Evolutionary conservation across 1,139 yeast species (phyloP).

Genomic region (Candida tunisiensis): DNA sequence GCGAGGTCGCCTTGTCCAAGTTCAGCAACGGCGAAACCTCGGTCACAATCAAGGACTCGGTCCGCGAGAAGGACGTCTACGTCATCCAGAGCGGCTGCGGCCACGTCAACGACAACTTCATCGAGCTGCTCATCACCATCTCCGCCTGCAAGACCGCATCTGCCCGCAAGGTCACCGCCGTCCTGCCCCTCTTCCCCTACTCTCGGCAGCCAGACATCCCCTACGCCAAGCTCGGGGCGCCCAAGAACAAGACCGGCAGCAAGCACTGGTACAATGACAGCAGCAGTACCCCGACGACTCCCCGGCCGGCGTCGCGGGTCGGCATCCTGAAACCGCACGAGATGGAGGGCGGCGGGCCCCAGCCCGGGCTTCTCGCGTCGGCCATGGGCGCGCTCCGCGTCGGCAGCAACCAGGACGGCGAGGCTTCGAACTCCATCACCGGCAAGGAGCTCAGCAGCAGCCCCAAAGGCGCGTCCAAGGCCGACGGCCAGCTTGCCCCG

Average conservation of each 20-base stretch:
- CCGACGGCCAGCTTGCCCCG: not conserved
- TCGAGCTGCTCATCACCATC: slow-evolving; percentile 75
- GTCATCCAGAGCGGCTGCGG: slow-evolving; percentile 73
- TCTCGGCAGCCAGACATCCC: slow-evolving; percentile 95
- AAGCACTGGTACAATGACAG: not conserved
- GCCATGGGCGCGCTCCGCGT: not conserved
- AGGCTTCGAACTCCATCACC: slow-evolving; percentile 1
- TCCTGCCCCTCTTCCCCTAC: slow-evolving; percentile 87
- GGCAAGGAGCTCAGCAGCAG: too few species aligned
- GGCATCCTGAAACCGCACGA: not conserved
- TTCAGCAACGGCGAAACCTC: slow-evolving; percentile 84
- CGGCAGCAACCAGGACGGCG: slow-evolving; percentile 12
- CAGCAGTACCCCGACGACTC: slow-evolving; percentile 2
- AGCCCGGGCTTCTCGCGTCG: slow-evolving; percentile 26
- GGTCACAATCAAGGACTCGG: slow-evolving; percentile 66
- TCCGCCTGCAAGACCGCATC: slow-evolving; percentile 95
- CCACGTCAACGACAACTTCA: slow-evolving; percentile 76
- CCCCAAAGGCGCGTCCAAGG: not conserved
- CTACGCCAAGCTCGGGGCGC: slow-evolving; percentile 55
- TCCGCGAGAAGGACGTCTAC: slow-evolving; percentile 85
- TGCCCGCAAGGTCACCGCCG: slow-evolving; percentile 87
- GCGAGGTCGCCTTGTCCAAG: slow-evolving; percentile 36
- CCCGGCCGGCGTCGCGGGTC: slow-evolving; percentile 1
- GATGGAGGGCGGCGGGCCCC: too few species aligned
- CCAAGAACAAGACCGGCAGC: slow-evolving; percentile 26